Base-by-base conservation (phyloP, 768 basidiomycete species). In the Bullera alba region DNA sequence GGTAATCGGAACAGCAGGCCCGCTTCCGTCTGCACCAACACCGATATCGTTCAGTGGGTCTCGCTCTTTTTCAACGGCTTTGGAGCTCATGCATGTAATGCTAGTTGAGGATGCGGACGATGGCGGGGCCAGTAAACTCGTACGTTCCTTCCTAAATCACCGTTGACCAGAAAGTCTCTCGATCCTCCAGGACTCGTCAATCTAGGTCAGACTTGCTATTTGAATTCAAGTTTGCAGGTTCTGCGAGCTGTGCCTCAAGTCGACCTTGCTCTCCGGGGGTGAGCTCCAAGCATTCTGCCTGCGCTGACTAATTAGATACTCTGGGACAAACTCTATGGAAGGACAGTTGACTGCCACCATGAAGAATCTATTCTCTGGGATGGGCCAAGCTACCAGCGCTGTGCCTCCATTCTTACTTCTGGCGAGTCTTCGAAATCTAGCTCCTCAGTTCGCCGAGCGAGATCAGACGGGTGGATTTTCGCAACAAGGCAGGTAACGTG, bases 191-290 rank as follows among this genome's bases (percentile, higher is more conserved):
- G 72, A 7, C 55, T 74, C 15, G 50, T 66, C 46, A 74, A 74
- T 64, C 75, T 92, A 30, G 91, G 93, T 29, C 96, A 96, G 68
- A 96, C 92, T 0, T 96, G 93, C 65, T 99, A 99, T 75, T 89
- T 96, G 85, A 97, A 93, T 68, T 83, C 95, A 0, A 89, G 87
- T 1, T 77, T 97, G 1, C 95, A 99, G 75, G 84, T 86, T n/a
- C 79, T 99, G 55, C 85, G 89, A 21, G 83, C 87, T 3, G 84
- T 99, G 23, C 35, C 42, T 5, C 43, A 55, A 22, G 4, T 52
- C 2, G 16, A 23, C 17, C 30, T 22, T 16, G 41, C 34, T 26
- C 45, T 48, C 14, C 48, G 17, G n/a, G 29, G 17, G 54, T 51
- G 15, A 16, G 53, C 32, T 43, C 7, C 42, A 6, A 6, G 37